A percentile compares a stretch with the other conserved stretches of the same genome.
Evolutionary conservation across 2,329 filamentous ascomycete genomes (phyloP).

Genomic region (Chaetomium strumarium): DNA sequence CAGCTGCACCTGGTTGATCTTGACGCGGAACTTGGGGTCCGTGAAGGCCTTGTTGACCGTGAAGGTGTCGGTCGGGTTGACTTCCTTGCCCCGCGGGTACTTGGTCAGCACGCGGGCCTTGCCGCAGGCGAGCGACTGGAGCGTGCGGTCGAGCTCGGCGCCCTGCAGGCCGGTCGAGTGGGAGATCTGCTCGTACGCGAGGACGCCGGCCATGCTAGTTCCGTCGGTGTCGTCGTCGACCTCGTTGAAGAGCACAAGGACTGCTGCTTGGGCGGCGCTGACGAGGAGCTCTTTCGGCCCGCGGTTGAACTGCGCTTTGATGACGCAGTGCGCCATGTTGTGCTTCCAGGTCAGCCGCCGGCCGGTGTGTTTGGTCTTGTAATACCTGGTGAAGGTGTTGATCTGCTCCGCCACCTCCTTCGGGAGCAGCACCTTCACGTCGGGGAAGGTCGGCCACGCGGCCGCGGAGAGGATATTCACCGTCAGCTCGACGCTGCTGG

Average conservation of each 20-base stretch:
- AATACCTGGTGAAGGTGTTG: slow-evolving; percentile 76
- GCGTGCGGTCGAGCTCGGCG: slow-evolving; percentile 75
- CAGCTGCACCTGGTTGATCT: slow-evolving; percentile 98
- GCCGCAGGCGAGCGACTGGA: slow-evolving; percentile 91
- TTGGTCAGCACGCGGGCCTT: slow-evolving; percentile 81
- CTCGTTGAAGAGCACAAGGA: slow-evolving; percentile 85
- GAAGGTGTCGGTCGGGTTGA: slow-evolving; percentile 75
- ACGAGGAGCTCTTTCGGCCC: slow-evolving; percentile 84
- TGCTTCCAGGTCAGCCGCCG: slow-evolving; percentile 89
- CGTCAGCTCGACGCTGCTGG: slow-evolving; percentile 60
- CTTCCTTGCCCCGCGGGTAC: slow-evolving; percentile 76
- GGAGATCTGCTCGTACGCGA: slow-evolving; percentile 72
- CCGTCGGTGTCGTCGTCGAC: slow-evolving; percentile 35
- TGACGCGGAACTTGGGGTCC: slow-evolving; percentile 82
- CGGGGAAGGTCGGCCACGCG: slow-evolving; percentile 88
- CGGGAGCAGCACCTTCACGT: slow-evolving; percentile 63
- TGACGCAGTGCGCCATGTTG: slow-evolving; percentile 80
- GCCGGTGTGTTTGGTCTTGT: slow-evolving; percentile 84
- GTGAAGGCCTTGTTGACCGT: slow-evolving; percentile 70
- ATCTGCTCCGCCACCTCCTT: slow-evolving; percentile 69
- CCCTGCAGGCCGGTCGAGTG: slow-evolving; percentile 69
- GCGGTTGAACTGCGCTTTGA: slow-evolving; percentile 74
- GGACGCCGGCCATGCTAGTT: slow-evolving; percentile 44
- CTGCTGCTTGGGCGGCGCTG: slow-evolving; percentile 85
- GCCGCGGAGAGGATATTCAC: slow-evolving; percentile 89